Conservation (phyloP, 805 yeast genomes). For the Helenozyma baotianmanensis region DNA sequence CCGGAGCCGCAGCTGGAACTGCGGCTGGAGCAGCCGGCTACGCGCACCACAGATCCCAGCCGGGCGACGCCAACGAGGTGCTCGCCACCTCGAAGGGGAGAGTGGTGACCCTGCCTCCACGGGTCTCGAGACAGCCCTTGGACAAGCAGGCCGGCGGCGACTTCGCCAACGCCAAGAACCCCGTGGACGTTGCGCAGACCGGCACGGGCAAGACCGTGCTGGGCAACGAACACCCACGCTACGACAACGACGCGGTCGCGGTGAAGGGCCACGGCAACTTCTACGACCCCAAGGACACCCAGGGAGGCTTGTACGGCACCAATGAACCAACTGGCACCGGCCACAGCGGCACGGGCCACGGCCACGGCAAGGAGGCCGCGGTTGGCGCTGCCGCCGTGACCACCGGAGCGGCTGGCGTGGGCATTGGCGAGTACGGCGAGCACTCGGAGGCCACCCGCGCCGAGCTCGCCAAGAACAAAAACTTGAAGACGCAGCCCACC, state of each 20-base stretch:
- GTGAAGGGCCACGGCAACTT: conserved; percentile 28
- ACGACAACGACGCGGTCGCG: conserved; percentile 26
- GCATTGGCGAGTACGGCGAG: conserved; percentile 8
- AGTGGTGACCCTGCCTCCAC: conserved; percentile 28
- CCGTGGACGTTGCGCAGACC: conserved; percentile 17
- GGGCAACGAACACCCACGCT: conserved; percentile 22
- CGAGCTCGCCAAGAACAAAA: conserved; percentile 9
- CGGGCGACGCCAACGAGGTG: conserved; percentile 3
- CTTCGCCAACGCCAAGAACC: conserved; percentile 28
- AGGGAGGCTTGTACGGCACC: conserved; percentile 27
- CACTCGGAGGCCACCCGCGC: conserved; percentile 25
- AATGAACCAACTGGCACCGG: conserved; percentile 4
- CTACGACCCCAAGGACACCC: conserved; percentile 34
- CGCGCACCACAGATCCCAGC: conserved; percentile 3
- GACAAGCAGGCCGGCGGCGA: conserved; percentile 28
- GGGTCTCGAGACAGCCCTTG: conserved; percentile 24
- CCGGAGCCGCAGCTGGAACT: conserved; percentile 7
- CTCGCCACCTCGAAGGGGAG: conserved; percentile 19
- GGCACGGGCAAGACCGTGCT: conserved; percentile 7
- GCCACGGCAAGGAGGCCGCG: conserved; percentile 2
- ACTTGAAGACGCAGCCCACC: conserved; percentile 22
- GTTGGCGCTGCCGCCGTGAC: conserved; percentile 11
- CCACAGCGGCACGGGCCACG: background rate
- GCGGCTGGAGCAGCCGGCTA: background rate
- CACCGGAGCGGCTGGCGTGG: conserved; percentile 12